Evolutionary conservation across 495 filamentous ascomycete genomes (phyloP).

Genomic region (Geopyxis carbonaria): DNA sequence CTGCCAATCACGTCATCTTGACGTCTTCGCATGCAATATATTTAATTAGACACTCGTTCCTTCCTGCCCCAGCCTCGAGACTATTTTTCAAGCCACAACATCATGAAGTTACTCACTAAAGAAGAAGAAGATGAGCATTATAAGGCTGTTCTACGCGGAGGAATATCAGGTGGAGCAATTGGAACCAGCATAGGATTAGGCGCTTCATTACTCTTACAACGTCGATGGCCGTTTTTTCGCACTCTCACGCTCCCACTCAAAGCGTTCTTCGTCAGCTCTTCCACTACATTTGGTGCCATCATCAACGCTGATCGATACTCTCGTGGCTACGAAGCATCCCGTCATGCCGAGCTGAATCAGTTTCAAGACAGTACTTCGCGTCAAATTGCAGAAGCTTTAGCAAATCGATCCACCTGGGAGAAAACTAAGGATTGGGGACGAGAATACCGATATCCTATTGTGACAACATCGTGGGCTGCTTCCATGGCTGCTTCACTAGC

Average conservation of each 20-base stretch:
- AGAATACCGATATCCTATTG: conserved; percentile 78
- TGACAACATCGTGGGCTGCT: conserved; percentile 67
- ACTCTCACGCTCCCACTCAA: conserved; percentile 73
- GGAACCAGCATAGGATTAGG: conserved; percentile 35
- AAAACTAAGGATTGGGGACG: conserved; percentile 42
- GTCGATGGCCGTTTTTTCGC: conserved; percentile 42
- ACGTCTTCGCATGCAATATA: too few relatives aligned
- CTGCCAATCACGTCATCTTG: too few relatives aligned
- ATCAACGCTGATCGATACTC: conserved; percentile 67
- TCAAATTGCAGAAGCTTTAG: conserved; percentile 30
- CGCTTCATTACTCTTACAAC: conserved; percentile 6
- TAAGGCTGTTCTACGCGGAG: conserved; percentile 56
- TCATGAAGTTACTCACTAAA: conserved; percentile 87
- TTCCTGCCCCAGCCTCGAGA: too few relatives aligned
- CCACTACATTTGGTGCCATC: conserved; percentile 71
- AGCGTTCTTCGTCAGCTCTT: conserved; percentile 70
- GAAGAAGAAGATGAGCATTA: conserved; percentile 65
- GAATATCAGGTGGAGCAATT: conserved; percentile 46
- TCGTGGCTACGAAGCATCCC: conserved; percentile 50
- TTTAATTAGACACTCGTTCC: too few relatives aligned
- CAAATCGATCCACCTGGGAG: conserved; percentile 39
- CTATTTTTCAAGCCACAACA: too few relatives aligned
- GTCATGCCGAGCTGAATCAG: conserved; percentile 42
- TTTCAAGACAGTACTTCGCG: conserved; percentile 47
- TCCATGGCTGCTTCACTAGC: conserved; percentile 61